Evolutionary conservation across 306 rosid genomes (phyloP), one percentile per base, ranked within the genome.

Genomic region (Neltuma alba): DNA sequence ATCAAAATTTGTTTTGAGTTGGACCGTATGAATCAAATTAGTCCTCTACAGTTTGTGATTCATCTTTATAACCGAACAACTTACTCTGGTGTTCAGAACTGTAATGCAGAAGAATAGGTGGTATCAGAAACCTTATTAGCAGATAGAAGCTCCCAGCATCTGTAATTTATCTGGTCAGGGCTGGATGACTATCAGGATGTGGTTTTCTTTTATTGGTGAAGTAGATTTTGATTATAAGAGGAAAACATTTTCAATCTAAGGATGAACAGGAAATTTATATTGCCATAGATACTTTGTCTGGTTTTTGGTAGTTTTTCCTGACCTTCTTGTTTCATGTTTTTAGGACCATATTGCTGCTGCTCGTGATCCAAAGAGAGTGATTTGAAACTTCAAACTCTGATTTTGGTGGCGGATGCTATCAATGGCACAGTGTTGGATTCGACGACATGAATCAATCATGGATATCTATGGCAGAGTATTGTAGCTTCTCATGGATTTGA

Each of bases 281-380:
- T 50, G 52, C 58, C 38, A 63, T 48, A 18, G 28, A 25, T 48
- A 15, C 41, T 52, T 52, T 27, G 36, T 83, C 37, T 77, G 48
- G 63, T 57, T 44, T 62, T 78, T 37, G n/a, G 73, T 79, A 20
- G 40, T 52, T 45, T 83, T n/a, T 72, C 76, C 50, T 79, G 75
- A 76, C 80, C 61, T 34, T 66, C 2, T 64, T 81, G 79, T 76
- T 78, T 74, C 75, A 72, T 81, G 85, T 31, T 76, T 91, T 77
- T 76, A 96, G 99, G 99, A 93, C 77, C 99, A 96, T 84, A 31
- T 96, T 83, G 70, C 93, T 52, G 85, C 99, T 21, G 74, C 94
- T 74, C 98, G 98, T 23, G 99, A 90, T 83, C 87, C 92, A 52
- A 95, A 88, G 92, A 88, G 89, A 81, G 85, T 92, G 86, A 76